Evolutionary conservation across 108 stramenopile genomes (phyloP).

Genomic region (Skeletonema marinoi): DNA sequence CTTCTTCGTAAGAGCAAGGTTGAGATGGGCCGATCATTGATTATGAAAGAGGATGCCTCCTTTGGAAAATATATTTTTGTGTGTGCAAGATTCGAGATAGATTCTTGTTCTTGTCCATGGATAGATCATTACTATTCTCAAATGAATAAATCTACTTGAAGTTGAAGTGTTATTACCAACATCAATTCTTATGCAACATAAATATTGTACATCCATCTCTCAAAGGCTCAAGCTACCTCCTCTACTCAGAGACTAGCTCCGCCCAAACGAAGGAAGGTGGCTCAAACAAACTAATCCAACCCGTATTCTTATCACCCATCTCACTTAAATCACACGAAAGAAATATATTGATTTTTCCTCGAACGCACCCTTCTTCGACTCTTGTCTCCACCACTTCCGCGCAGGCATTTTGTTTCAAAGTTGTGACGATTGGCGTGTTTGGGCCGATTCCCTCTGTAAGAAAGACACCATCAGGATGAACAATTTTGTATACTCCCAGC

Average conservation of each 20-base stretch:
- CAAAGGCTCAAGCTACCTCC: neutral
- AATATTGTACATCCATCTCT: no score
- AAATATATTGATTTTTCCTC: neutral
- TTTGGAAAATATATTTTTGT: no score
- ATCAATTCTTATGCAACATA: no score
- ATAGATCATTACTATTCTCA: no score
- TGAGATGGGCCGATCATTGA: no score
- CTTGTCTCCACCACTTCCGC: conserved; percentile 7
- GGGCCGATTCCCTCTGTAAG: conserved; percentile 4
- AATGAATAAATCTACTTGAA: no score
- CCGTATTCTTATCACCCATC: neutral
- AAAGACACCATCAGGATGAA: conserved; percentile 11
- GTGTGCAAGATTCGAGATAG: no score
- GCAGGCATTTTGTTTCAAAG: conserved; percentile 2
- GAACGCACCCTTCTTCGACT: conserved; percentile 7
- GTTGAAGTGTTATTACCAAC: no score
- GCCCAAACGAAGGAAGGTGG: conserved; percentile 11
- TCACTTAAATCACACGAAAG: conserved; percentile 2
- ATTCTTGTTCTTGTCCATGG: no score
- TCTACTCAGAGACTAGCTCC: conserved; percentile 2
- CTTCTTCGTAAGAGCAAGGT: no score
- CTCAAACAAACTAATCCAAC: conserved; percentile 17
- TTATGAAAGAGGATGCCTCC: no score
- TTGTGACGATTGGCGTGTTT: conserved; percentile 2
- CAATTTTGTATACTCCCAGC: conserved; percentile 13